Evolutionary conservation across 345 rosid genomes (phyloP), one percentile per base, ranked within the genome.

Genomic region (Rhodomyrtus tomentosa): DNA sequence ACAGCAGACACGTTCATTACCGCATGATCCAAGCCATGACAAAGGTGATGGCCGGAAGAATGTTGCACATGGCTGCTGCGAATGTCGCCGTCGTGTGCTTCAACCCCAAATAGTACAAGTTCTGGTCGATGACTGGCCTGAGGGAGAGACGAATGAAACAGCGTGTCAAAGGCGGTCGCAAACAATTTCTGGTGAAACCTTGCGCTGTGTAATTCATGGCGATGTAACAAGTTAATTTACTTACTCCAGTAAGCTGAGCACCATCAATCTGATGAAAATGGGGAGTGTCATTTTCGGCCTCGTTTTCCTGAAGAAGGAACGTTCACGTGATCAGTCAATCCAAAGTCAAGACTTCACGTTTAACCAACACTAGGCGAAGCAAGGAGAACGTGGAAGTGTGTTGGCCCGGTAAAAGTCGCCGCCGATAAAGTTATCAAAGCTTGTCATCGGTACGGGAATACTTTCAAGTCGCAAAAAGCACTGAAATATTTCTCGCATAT

Each of bases 101-200:
- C 96, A 96, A 93, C 79, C 98, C 98, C 38, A 91, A 21, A 32
- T 84, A 92, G 81, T 94, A 96, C 80, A 94, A 82, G 88, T 96
- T 96, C 52, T 95, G 99, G 87, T 94, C 96, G 6, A 96, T 95
- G 14, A 95, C 99, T 36, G 94, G 95, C 93, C 99, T 97, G 85
- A 49, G 50, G 59, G 10, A n/a, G 7, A 29, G 2, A 5, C 53
- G 82, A 51, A 45, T 4, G 52, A 32, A 49, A n/a, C 83, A 7
- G 55, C 10, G 8, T 0, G 50, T 7, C 22, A 40, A 18, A 20
- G 29, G 58, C 25, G 49, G 59, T 36, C 55, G 1, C 14, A 29
- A 50, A 5, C 45, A 8, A 20, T 27, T 22, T 50, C 50, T 48
- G 15, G 21, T 22, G 45, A 38, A 51, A 54, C 1, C 5, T 59